Evolutionary conservation across 805 yeast genomes (phyloP).

Genomic region (Candida peoriensis): DNA sequence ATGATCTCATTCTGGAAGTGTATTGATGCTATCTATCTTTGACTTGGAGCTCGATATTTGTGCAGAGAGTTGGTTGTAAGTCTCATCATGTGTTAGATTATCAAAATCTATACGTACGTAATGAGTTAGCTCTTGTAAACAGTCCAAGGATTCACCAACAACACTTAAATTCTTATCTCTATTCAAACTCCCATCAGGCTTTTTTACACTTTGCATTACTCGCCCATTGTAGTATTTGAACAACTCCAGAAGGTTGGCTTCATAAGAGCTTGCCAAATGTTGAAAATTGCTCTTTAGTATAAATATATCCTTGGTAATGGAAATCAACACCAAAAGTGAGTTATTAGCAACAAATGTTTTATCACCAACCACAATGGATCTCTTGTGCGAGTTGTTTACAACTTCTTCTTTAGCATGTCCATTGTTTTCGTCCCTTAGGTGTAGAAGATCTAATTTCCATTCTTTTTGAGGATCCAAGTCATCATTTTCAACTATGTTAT

Average conservation of each 20-base stretch:
- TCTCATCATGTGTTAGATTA: conserved; percentile 10
- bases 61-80: conserved; percentile 7
- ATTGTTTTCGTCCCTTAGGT: conserved; percentile 10
- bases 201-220: conserved; percentile 23
- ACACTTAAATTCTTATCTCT: conserved; percentile 32
- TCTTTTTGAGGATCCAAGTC: conserved; percentile 37
- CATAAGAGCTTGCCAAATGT: conserved; percentile 32
- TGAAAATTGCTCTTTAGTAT: conserved; percentile 56
- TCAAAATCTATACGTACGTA: conserved; percentile 14
- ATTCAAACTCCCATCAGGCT: conserved; percentile 17
- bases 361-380: conserved; percentile 44
- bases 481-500: conserved; percentile 44
- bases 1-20: conserved; percentile 9
- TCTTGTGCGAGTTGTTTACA: conserved; percentile 27
- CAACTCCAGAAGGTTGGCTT: conserved; percentile 38
- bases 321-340: conserved; percentile 37
- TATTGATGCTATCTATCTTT: conserved; percentile 13
- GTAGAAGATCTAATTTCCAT: conserved; percentile 41
- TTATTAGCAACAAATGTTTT: conserved; percentile 55
- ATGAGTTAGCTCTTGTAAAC: conserved; percentile 31
- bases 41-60: conserved; percentile 9
- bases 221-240: conserved; percentile 49
- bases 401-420: conserved; percentile 1
- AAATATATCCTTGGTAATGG: conserved; percentile 45
- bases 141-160: conserved; percentile 38